Conservation (phyloP, 805 yeast species). For the Monosporozyma yasuniensis region DNA sequence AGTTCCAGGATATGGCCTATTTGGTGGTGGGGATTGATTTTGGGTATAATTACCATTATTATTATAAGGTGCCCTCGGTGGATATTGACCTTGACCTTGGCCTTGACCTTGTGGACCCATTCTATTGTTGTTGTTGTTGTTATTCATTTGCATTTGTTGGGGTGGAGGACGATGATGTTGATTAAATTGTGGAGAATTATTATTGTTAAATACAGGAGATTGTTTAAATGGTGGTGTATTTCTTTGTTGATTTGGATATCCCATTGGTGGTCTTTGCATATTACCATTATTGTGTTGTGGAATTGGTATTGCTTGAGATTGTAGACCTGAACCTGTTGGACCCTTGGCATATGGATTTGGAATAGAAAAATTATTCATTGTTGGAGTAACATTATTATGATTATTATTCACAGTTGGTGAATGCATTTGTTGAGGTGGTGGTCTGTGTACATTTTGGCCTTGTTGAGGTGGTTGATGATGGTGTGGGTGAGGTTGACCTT, state of each 20-base stretch:
- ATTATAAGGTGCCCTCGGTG: background rate
- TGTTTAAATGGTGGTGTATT: background rate
- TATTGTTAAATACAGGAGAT: background rate
- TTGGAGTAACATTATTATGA: background rate
- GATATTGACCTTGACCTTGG: background rate
- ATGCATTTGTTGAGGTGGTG: constrained; percentile 1
- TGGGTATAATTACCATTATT: background rate
- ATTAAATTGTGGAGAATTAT: background rate
- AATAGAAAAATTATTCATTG: background rate
- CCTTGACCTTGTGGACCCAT: background rate
- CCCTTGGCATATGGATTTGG: background rate
- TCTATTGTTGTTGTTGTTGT: background rate
- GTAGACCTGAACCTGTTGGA: background rate
- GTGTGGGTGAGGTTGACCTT: background rate
- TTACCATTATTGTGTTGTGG: background rate
- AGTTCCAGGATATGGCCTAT: constrained; percentile 2
- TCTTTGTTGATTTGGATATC: background rate
- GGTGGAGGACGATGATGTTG: background rate
- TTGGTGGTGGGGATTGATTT: constrained; percentile 3
- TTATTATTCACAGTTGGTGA: background rate
- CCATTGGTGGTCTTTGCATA: background rate
- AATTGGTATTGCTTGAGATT: background rate
- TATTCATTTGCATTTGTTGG: background rate
- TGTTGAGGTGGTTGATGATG: background rate
- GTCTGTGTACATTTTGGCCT: background rate